phyloP scores from a whole-genome alignment of 768 basidiomycete species.

The Vararia minispora region DNA sequence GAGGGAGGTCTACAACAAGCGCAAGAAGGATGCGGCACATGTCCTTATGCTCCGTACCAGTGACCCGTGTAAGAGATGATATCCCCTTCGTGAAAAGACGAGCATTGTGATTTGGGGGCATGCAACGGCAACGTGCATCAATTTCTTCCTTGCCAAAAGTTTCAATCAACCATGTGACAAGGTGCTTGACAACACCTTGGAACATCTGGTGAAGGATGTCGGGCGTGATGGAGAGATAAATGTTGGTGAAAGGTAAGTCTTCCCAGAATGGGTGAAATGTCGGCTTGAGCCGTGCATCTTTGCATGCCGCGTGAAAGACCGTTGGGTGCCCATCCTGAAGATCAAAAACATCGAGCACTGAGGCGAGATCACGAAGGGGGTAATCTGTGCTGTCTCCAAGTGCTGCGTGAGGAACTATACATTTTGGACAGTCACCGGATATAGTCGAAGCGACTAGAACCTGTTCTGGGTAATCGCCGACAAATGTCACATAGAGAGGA shows the following conservation, averaged over 20 bases:
- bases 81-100: constrained; percentile 27
- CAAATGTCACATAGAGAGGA: constrained; percentile 15
- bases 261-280: constrained; percentile 14
- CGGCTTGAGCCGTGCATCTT: not conserved
- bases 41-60: constrained; percentile 24
- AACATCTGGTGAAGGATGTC: constrained; percentile 26
- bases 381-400: constrained; percentile 6
- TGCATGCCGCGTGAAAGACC: not conserved
- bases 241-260: constrained; percentile 19
- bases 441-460: constrained; percentile 13
- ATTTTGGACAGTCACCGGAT: constrained; percentile 14
- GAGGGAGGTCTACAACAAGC: not conserved
- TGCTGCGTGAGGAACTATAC: constrained; percentile 6
- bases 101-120: constrained; percentile 25
- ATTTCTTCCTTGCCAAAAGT: constrained; percentile 20
- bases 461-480: constrained; percentile 20
- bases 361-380: not conserved
- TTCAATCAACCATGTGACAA: not conserved
- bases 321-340: not conserved
- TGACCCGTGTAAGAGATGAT: constrained; percentile 19
- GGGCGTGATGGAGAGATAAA: constrained; percentile 17
- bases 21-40: constrained; percentile 13
- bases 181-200: constrained; percentile 6
- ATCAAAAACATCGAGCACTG: not conserved
- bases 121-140: constrained; percentile 21